A percentile compares a stretch with the other conserved stretches of the same genome.
Evolutionary conservation across 106 monocot species (phyloP).

Genomic region (Alisma plantagoaquatica): DNA sequence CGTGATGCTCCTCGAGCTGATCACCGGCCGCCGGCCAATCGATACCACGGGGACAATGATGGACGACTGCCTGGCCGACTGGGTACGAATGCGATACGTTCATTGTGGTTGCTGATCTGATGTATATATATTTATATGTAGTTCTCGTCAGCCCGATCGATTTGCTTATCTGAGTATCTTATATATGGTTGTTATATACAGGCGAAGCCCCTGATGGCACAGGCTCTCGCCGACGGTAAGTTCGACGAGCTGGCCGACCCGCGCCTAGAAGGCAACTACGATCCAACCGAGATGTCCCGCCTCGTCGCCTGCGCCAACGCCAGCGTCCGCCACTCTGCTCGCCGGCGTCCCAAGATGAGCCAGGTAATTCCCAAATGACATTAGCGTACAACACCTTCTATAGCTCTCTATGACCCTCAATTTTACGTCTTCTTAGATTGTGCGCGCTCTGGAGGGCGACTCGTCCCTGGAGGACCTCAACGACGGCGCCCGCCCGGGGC

Average conservation of each 20-base stretch:
- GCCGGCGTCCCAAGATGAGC: slow-evolving; percentile 75
- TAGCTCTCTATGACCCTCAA: background rate
- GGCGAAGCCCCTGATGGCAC: slow-evolving; percentile 31
- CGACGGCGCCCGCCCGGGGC: slow-evolving; percentile 7
- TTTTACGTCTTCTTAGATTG: background rate
- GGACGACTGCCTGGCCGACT: slow-evolving; percentile 15
- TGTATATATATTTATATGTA: background rate
- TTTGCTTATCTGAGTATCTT: background rate
- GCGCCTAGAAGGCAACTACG: slow-evolving; percentile 39
- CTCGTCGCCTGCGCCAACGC: slow-evolving; percentile 56
- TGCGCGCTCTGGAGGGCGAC: slow-evolving; percentile 10
- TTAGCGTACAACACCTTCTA: background rate
- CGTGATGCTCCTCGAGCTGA: slow-evolving; percentile 17
- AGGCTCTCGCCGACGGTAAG: slow-evolving; percentile 35
- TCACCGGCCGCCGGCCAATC: slow-evolving; percentile 10
- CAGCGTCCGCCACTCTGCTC: slow-evolving; percentile 62
- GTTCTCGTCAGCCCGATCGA: background rate
- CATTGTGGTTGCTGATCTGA: background rate
- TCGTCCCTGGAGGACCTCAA: slow-evolving; percentile 15
- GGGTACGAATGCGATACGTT: slow-evolving; percentile 8
- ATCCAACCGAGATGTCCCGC: slow-evolving; percentile 47
- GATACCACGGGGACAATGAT: slow-evolving; percentile 2
- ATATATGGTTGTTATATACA: background rate
- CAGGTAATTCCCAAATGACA: slow-evolving; percentile 32
- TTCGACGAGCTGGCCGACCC: slow-evolving; percentile 61